Conservation (phyloP, 164 flowering plant species). For the Taxillus chinensis region DNA sequence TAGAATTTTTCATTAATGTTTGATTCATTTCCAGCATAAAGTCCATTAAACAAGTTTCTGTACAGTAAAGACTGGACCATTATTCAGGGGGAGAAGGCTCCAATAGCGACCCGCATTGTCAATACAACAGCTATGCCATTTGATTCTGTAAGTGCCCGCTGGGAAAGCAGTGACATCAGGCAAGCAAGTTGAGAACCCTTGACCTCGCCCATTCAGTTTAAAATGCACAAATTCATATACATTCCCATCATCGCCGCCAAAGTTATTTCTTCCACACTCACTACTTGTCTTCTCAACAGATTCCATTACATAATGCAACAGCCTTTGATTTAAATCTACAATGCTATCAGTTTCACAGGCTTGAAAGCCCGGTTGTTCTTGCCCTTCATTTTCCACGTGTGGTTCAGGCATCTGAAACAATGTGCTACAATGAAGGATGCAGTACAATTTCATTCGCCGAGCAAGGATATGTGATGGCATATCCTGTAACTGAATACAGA, state of each 20-base stretch:
- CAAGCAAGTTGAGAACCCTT: conserved; percentile 77
- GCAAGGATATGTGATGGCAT: conserved; percentile 17
- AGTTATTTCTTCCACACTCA: conserved; percentile 1
- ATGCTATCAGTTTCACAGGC: conserved; percentile 30
- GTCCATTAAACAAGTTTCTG: not conserved
- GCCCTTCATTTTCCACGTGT: conserved; percentile 15
- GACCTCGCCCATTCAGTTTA: conserved; percentile 46
- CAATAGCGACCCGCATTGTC: conserved; percentile 48
- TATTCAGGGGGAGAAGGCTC: conserved; percentile 58
- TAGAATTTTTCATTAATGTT: too few species aligned
- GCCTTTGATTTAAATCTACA: conserved; percentile 41
- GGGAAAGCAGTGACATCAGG: conserved; percentile 69
- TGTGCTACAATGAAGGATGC: conserved; percentile 37
- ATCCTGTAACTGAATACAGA: conserved; percentile 67
- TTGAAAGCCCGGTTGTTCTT: conserved; percentile 7
- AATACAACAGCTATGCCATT: conserved; percentile 68
- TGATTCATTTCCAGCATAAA: too few species aligned
- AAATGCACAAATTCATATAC: conserved; percentile 29
- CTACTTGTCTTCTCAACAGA: not conserved
- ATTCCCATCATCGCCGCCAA: conserved; percentile 8
- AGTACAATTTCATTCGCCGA: conserved; percentile 32
- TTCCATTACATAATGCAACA: conserved; percentile 29
- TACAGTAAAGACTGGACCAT: conserved; percentile 42
- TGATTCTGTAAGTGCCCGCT: conserved; percentile 50
- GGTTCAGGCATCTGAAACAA: conserved; percentile 15